Base-by-base conservation (phyloP, 306 rosid species). In the Quillaja saponaria region DNA sequence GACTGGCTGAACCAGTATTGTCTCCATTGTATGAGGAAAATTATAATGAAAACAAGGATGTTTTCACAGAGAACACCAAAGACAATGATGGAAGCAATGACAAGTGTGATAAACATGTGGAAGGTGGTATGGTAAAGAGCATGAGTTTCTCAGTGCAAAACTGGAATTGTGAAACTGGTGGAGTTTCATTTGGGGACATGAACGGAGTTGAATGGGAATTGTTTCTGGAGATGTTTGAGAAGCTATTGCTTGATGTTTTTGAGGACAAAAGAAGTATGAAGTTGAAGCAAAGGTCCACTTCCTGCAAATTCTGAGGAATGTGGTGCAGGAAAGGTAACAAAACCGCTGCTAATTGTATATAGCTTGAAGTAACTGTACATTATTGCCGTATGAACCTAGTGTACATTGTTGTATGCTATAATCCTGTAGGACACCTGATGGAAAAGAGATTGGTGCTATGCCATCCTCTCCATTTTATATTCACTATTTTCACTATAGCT, bases 101-200 rank as follows among this genome's bases (percentile, higher is more conserved):
- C 34, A 34, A 39, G 12, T 51, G 46, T 12, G 64, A 41, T 13
- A 38, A 34, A 34, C 19, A 13, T 3, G 65, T 61, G 55, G 63
- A 65, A 51, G 28, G 21, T 40, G 53, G 57, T 21, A n/a, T 56
- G 40, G 51, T 13, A 15, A 70, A 64, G 76, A 76, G 80, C 40
- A 31, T 46, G 68, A 79, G 82, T 64, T 76, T 74, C 63, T 65
- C 71, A 4, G 72, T 42, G n/a, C 49, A 70, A 15, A 81, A 4
- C 14, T 65, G 42, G 51, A 69, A 44, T 13, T 25, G 59, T 39
- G 88, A 81, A 60, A 35, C 12, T 1, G 82, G 74, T 48, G 81
- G 64, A 34, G 67, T 88, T 72, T 73, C 82, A 48, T 88, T 91
- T 5, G 96, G 81, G 55, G 88, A 86, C 71, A 55, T 91, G 80